Evolutionary conservation across 2,329 filamentous ascomycete genomes (phyloP).

Genomic region (Fusarium mundagurra): DNA sequence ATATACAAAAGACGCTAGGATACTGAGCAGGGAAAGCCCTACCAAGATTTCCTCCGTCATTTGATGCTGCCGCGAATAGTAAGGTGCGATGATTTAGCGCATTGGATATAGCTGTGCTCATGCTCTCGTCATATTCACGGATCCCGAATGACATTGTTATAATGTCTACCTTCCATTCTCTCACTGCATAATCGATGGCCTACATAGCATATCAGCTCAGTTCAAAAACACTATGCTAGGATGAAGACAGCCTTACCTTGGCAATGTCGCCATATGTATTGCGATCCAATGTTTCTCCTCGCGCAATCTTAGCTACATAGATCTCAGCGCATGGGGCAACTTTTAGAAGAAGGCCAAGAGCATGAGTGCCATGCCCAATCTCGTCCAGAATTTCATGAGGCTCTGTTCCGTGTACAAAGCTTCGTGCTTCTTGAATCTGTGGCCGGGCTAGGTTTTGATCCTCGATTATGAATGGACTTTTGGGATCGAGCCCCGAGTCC

Average conservation of each 20-base stretch:
- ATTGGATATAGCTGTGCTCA: background rate
- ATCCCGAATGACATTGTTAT: conserved; percentile 16
- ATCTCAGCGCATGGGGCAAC: background rate
- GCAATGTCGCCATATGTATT: background rate
- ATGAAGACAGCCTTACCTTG: background rate
- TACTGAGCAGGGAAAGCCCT: conserved; percentile 15
- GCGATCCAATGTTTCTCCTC: background rate
- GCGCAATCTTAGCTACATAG: background rate
- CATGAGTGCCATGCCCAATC: background rate
- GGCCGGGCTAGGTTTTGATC: background rate
- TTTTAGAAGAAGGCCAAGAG: background rate
- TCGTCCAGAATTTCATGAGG: background rate
- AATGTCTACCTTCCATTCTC: background rate
- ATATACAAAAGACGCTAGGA: conserved; percentile 17
- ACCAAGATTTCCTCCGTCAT: background rate
- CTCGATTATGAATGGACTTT: background rate
- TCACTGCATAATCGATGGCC: background rate
- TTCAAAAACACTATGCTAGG: background rate
- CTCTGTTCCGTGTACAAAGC: background rate
- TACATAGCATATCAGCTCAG: background rate
- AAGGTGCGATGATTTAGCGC: background rate
- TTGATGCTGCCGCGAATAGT: conserved; percentile 17
- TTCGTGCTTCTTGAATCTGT: background rate
- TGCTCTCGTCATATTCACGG: background rate
- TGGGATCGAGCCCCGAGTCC: background rate